Evolutionary conservation across 169 alveolate genomes (phyloP), one percentile per base, ranked within the genome.

Genomic region (Haemoproteus tartakovskyi): DNA sequence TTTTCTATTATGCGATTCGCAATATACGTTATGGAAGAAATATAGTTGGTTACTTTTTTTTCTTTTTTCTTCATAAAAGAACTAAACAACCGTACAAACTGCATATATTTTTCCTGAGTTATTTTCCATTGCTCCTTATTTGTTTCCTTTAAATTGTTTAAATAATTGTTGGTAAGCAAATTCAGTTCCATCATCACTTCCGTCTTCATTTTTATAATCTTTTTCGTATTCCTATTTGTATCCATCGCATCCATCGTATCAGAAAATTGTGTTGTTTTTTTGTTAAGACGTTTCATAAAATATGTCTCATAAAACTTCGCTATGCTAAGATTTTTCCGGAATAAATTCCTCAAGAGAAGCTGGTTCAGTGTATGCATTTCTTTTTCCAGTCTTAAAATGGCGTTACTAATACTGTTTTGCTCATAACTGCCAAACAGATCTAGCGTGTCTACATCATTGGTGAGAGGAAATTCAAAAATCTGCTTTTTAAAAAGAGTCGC

Each of bases 341-440:
- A 56, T 22, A 74, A 14, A 3, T n/a, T 21, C 27, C 29, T 74
- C 21, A 74, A 29, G 21, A 56, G 9, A 14, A 74, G 56, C n/a
- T 30, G 48, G 46, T 74, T 74, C 22, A 54, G 46, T 54, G n/a
- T 74, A 37, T 50, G 33, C 50, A 74, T 57, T 74, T 74, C 45
- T 11, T 50, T 74, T 16, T 56, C 78, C 30, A 74, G 27, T 26
- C 37, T 74, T 4, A 12, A 43, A 27, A 74, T 74, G 8, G 47
- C 60, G 26, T 74, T 74, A 3, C 38, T 43, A 2, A 78, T 63
- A 36, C 86, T 62, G 19, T 78, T 79, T 54, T 89, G 96, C 60
- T 90, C 95, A 33, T 85, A 92, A 2, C 87, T 79, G 2, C 96
- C 96, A 30, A 92, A 64, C 18, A 92, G 62, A 60, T 92, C 96